Evolutionary conservation across 768 basidiomycete species (phyloP), one percentile per base, ranked within the genome.

Genomic region (Amanita exitialis): DNA sequence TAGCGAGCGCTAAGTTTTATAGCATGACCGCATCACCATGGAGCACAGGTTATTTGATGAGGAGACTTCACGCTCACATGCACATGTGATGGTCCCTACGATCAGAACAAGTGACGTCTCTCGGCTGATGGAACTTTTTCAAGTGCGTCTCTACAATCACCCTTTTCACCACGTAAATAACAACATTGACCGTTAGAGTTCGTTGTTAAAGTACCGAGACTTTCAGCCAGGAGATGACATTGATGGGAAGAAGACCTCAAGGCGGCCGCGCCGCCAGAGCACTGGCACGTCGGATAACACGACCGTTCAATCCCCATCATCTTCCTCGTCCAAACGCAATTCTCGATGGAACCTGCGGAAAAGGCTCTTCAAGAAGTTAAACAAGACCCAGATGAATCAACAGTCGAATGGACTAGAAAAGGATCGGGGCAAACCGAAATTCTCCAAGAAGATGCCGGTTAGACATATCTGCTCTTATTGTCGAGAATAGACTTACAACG

Each of bases 61-160:
- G 15, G 69, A 58, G 27, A 43, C 63, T 7, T 69, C 23, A 64
- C 71, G 0, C 4, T 75, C 73, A 44, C 69, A 72, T 38, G 15
- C 16, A n/a, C 32, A 36, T 18, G 6, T 69, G 67, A 3, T 63
- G 63, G 49, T 74, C 32, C 21, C 41, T 43, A 44, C 50, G 12
- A 44, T 91, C 51, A 80, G 77, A 63, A 86, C 88, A 2, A 83
- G 86, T 57, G 90, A 92, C 57, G 70, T 91, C 36, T 86, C 89
- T 6, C 74, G 87, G 16, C 69, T 91, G 13, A 88, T 92, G 86
- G 90, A 90, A 57, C 66, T 90, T 2, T 89, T 90, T 59, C 89
- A 90, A 68, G 85, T 78, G 53, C 51, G 18, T 30, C 15, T n/a
- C 34, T 43, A 30, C n/a, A 30, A 3, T 18, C 9, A 44, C 25